A percentile compares a stretch with the other conserved stretches of the same genome.
Evolutionary conservation across 2,329 filamentous ascomycete genomes (phyloP).

Genomic region (Pseudomassariella vexata): DNA sequence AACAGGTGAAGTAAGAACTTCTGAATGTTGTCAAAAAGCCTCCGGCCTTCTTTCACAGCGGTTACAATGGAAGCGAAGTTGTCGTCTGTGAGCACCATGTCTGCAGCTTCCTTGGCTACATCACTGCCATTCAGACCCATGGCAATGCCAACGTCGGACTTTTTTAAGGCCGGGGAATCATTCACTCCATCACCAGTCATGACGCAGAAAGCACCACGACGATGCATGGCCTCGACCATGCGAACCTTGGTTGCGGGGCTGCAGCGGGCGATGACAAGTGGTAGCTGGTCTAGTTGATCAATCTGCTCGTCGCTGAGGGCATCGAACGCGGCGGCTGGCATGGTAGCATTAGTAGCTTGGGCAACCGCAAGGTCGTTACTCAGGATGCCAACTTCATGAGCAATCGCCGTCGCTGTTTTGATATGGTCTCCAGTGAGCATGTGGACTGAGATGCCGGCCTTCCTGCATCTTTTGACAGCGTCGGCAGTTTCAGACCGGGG

Average conservation of each 20-base stretch:
- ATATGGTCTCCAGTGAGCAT: conserved; percentile 68
- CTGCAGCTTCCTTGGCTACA: conserved; percentile 74
- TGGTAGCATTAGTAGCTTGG: conserved; percentile 41
- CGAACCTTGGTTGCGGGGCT: conserved; percentile 68
- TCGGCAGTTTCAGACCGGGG: conserved; percentile 61
- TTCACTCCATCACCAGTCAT: conserved; percentile 76
- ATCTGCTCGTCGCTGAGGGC: conserved; percentile 56
- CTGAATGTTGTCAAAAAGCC: conserved; percentile 69
- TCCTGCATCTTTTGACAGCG: conserved; percentile 52
- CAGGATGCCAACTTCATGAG: conserved; percentile 59
- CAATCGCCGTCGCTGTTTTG: conserved; percentile 61
- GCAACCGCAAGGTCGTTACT: conserved; percentile 26
- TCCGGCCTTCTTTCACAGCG: conserved; percentile 64
- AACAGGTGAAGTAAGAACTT: conserved; percentile 65
- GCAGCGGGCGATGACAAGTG: conserved; percentile 64
- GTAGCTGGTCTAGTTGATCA: conserved; percentile 54
- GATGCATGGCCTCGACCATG: conserved; percentile 69
- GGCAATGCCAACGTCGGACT: conserved; percentile 69
- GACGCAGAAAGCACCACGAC: conserved; percentile 61
- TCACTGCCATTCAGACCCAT: conserved; percentile 69
- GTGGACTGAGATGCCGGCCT: conserved; percentile 59
- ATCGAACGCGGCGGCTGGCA: conserved; percentile 60
- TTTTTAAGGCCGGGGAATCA: conserved; percentile 66
- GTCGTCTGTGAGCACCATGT: conserved; percentile 84
- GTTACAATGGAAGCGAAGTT: conserved; percentile 79